phyloP scores from a whole-genome alignment of 345 rosid genomes.

The Rhodomyrtus tomentosa region DNA sequence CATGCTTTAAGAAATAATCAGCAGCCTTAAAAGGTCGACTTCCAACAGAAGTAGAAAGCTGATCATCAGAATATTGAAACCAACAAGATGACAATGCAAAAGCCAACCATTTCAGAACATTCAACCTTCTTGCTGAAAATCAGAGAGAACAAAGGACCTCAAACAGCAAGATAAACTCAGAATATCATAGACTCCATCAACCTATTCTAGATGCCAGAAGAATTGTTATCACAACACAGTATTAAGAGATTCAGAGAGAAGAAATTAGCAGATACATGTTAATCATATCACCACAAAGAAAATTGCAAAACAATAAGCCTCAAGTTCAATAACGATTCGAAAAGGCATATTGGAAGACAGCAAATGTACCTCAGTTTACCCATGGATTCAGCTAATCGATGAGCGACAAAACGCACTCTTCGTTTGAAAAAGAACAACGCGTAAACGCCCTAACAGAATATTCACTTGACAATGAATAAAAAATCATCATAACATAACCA shows the following conservation, averaged over 20 bases:
- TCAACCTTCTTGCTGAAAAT: background rate
- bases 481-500: background rate
- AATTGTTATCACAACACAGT: background rate
- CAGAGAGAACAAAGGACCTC: background rate
- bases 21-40: background rate
- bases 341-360: background rate
- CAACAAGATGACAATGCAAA: background rate
- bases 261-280: background rate
- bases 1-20: background rate
- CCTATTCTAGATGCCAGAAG: background rate
- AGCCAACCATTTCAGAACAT: background rate
- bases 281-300: background rate
- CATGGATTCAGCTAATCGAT: constrained; percentile 79
- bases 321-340: background rate
- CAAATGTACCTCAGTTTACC: constrained; percentile 70
- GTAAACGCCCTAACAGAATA: constrained; percentile 57
- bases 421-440: constrained; percentile 85
- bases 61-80: background rate
- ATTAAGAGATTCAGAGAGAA: background rate
- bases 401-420: constrained; percentile 76
- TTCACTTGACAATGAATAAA: background rate
- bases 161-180: background rate
- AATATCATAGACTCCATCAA: background rate
- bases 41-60: background rate
- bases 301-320: background rate